phyloP scores from a whole-genome alignment of 1,284 basidiomycete genomes.

The Heterobasidion irregulare region DNA sequence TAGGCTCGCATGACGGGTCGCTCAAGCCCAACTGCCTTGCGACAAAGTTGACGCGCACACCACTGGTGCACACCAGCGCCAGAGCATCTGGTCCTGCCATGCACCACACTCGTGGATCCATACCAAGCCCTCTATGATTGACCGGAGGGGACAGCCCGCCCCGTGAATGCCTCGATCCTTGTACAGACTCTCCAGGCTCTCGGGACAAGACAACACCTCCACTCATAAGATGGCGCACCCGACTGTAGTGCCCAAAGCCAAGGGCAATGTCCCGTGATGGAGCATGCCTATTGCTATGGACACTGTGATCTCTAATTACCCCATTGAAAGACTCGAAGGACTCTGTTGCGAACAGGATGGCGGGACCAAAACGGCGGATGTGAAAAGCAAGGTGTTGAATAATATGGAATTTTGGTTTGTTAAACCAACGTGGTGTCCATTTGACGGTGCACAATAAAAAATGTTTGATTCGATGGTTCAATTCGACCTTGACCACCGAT shows the following conservation, averaged over 20 bases:
- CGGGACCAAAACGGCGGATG: neutral
- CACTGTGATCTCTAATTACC: neutral
- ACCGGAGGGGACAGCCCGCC: too few relatives aligned
- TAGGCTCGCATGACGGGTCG: too few relatives aligned
- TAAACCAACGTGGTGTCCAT: neutral
- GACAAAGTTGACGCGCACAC: too few relatives aligned
- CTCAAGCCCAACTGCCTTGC: too few relatives aligned
- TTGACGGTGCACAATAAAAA: neutral
- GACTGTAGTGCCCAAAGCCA: neutral
- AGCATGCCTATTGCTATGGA: neutral
- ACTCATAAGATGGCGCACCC: neutral
- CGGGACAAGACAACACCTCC: too few relatives aligned
- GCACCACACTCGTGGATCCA: too few relatives aligned
- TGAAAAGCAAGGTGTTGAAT: neutral
- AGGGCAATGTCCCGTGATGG: neutral
- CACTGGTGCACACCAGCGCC: too few relatives aligned
- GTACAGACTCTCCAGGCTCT: too few relatives aligned
- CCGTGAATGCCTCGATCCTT: too few relatives aligned
- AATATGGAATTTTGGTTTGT: neutral
- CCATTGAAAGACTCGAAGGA: neutral
- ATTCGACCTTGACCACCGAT: neutral
- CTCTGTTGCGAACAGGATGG: neutral
- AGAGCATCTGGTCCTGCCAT: too few relatives aligned
- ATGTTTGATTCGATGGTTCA: neutral
- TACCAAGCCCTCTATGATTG: too few relatives aligned